Conservation (phyloP, 768 basidiomycete species). For the Macrolepiota albuminosa region DNA sequence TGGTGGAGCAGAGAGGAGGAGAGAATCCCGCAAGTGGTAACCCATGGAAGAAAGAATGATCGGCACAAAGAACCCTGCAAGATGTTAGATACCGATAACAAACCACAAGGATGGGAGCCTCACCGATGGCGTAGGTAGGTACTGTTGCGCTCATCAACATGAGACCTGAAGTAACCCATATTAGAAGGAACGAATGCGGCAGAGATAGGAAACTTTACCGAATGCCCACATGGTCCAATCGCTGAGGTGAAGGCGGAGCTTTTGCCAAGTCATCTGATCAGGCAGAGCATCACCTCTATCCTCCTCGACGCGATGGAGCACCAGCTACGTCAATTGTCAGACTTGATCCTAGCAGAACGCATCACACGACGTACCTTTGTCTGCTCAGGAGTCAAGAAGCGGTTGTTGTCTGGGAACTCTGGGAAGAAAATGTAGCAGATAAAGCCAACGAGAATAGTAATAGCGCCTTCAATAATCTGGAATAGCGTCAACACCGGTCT, state of each 20-base stretch:
- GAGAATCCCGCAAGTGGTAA: slow-evolving; percentile 22
- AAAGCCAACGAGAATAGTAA: slow-evolving; percentile 20
- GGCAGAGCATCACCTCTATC: slow-evolving; percentile 34
- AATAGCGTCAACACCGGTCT: slow-evolving; percentile 2
- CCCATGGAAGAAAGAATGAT: slow-evolving; percentile 32
- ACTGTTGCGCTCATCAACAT: slow-evolving; percentile 35
- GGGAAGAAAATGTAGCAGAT: slow-evolving; percentile 21
- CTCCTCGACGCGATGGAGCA: slow-evolving; percentile 28
- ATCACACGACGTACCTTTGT: slow-evolving; percentile 20
- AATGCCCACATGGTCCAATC: slow-evolving; percentile 35
- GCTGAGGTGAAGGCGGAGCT: slow-evolving; percentile 27
- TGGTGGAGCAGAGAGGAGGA: slow-evolving; percentile 32
- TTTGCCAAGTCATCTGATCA: slow-evolving; percentile 25
- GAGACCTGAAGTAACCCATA: slow-evolving; percentile 16
- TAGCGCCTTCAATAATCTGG: slow-evolving; percentile 23
- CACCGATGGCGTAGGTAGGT: slow-evolving; percentile 33
- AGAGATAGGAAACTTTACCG: slow-evolving; percentile 18
- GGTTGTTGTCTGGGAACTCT: slow-evolving; percentile 24
- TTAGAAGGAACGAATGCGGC: background rate
- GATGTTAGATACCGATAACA: background rate
- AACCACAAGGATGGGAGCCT: background rate
- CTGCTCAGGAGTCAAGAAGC: slow-evolving; percentile 30
- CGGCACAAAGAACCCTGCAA: slow-evolving; percentile 26
- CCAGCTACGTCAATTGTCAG: slow-evolving; percentile 5
- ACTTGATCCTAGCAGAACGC: slow-evolving; percentile 10